Evolutionary conservation across 2,329 filamentous ascomycete genomes (phyloP).

Genomic region (Fusarium phyllophilum): DNA sequence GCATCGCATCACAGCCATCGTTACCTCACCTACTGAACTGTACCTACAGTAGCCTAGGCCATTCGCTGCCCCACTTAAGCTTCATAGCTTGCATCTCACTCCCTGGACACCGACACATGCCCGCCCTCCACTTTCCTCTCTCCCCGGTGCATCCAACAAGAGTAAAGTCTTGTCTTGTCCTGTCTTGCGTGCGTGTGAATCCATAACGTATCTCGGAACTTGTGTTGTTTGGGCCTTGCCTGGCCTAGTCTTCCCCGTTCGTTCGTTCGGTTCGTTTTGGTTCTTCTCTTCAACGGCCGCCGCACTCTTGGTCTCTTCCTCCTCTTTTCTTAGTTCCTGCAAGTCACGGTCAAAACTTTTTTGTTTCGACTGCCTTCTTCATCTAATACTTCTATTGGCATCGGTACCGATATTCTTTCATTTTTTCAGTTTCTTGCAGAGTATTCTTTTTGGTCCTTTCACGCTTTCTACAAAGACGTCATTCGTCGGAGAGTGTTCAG

Average conservation of each 20-base stretch:
- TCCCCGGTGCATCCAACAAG: slow-evolving; percentile 13
- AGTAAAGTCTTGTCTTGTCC: slow-evolving; percentile 4
- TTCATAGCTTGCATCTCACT: slow-evolving; percentile 11
- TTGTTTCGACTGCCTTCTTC: slow-evolving; percentile 3
- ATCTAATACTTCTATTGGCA: background rate
- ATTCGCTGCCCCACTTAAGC: slow-evolving; percentile 23
- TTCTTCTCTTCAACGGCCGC: slow-evolving; percentile 27
- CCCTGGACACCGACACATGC: slow-evolving; percentile 15
- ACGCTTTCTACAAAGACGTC: slow-evolving; percentile 23
- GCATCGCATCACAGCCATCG: background rate
- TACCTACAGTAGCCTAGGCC: slow-evolving; percentile 3
- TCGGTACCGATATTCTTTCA: background rate
- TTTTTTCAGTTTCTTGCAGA: slow-evolving; percentile 2
- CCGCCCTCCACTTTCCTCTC: slow-evolving; percentile 21
- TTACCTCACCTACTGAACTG: slow-evolving; percentile 5
- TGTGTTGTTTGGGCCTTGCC: slow-evolving; percentile 12
- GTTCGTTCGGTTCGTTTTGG: background rate
- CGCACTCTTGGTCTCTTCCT: slow-evolving; percentile 34
- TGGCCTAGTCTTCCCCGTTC: background rate
- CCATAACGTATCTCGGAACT: slow-evolving; percentile 10
- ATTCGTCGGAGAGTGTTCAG: slow-evolving; percentile 5
- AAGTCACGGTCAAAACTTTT: slow-evolving; percentile 3
- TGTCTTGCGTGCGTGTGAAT: background rate
- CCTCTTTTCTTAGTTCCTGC: slow-evolving; percentile 13
- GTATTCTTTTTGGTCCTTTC: slow-evolving; percentile 17